These are phyloP conservation scores for Lyophyllum shimeji DNA, from an alignment of 768 basidiomycete species.

Conservation along the genomic window DNA sequence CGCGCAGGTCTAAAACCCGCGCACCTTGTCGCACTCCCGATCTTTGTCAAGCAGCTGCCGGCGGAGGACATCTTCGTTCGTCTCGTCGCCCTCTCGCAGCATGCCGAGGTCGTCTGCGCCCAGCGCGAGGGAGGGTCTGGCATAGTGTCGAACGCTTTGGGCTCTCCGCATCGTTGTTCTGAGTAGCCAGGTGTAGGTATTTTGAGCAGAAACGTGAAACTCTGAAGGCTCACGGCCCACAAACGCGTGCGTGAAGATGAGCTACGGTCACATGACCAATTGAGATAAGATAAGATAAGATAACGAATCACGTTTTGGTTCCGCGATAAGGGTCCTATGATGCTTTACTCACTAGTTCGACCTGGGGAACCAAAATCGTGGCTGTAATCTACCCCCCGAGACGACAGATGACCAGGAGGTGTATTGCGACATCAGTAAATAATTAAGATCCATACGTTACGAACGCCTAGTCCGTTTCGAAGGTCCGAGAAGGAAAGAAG, in stretches of 20 bases:
- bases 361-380: too few relatives aligned
- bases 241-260: background rate
- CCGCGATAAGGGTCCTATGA: too few relatives aligned
- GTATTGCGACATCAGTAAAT: too few relatives aligned
- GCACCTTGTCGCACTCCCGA: constrained; percentile 68
- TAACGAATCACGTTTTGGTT: too few relatives aligned
- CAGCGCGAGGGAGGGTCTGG: constrained; percentile 49
- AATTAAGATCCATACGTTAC: too few relatives aligned
- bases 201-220: background rate
- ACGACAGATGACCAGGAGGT: too few relatives aligned
- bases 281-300: background rate
- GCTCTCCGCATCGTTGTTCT: constrained; percentile 52
- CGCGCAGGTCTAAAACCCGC: background rate
- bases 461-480: too few relatives aligned
- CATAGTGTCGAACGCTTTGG: constrained; percentile 60
- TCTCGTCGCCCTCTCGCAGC: constrained; percentile 59
- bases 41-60: constrained; percentile 67
- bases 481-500: too few relatives aligned
- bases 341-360: too few relatives aligned
- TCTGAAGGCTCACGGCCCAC: background rate
- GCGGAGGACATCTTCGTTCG: constrained; percentile 59
- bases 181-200: too few relatives aligned
- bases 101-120: constrained; percentile 58
- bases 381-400: too few relatives aligned
- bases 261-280: background rate